These are phyloP conservation scores for Camelina hispida DNA, from an alignment of 345 rosid genomes.

Conservation along the genomic window DNA sequence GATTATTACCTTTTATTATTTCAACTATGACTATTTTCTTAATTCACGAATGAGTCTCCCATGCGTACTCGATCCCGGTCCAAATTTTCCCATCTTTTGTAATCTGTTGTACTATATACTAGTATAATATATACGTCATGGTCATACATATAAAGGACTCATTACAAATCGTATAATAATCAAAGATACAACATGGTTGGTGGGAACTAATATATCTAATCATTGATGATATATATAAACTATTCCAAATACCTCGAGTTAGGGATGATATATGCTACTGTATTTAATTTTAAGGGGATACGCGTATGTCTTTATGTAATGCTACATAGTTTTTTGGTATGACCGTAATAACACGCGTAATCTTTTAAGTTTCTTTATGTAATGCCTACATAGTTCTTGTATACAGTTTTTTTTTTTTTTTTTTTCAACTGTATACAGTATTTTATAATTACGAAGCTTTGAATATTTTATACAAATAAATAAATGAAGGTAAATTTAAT, in stretches of 20 bases:
- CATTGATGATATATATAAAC: not conserved
- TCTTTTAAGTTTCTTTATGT: not conserved
- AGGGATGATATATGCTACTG: not conserved
- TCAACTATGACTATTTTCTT: constrained; percentile 32
- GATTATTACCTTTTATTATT: not conserved
- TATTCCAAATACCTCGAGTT: not conserved
- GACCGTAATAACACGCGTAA: constrained; percentile 6
- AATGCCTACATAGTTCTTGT: not conserved
- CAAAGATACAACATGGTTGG: not conserved
- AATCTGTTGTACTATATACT: not conserved
- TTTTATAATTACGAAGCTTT: constrained; percentile 9
- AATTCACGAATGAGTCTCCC: constrained; percentile 28
- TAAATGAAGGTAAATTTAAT: not conserved
- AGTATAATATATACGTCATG: not conserved
- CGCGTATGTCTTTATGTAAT: too few relatives aligned
- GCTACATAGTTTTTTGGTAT: too few relatives aligned
- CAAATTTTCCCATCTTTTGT: not conserved
- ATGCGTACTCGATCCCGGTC: constrained; percentile 12
- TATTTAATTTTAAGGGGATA: not conserved
- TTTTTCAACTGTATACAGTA: too few relatives aligned
- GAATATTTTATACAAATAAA: not conserved
- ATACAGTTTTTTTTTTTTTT: too few relatives aligned
- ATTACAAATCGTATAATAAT: not conserved
- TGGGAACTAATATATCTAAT: not conserved
- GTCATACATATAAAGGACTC: not conserved